phyloP scores from a whole-genome alignment of 2,329 filamentous ascomycete genomes.

The Aciculosporium take region DNA sequence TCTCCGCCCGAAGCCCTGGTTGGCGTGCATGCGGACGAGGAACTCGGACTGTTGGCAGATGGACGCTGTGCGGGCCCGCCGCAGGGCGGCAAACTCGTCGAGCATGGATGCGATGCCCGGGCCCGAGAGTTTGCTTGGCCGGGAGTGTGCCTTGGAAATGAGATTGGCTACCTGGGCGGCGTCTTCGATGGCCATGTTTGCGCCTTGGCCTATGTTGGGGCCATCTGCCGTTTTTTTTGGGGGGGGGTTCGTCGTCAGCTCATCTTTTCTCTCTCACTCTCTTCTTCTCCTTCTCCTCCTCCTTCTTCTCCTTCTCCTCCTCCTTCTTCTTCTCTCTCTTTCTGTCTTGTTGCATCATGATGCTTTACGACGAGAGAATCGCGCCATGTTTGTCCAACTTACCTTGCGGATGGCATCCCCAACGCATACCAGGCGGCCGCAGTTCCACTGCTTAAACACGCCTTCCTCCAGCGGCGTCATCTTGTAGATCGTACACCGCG shows the following conservation, averaged over 20 bases:
- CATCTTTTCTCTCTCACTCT: no score
- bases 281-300: not conserved
- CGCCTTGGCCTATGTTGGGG: constrained; percentile 11
- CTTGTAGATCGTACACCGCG: constrained; percentile 5
- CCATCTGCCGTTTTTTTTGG: no score
- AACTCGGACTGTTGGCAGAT: constrained; percentile 8
- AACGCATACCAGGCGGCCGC: constrained; percentile 17
- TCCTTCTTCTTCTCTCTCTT: no score
- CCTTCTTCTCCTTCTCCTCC: not conserved
- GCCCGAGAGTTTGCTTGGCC: not conserved
- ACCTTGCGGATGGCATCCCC: constrained; percentile 21
- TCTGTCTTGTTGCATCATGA: no score
- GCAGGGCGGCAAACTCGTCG: not conserved
- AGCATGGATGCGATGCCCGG: not conserved
- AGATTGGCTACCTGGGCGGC: constrained; percentile 8
- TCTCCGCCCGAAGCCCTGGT: constrained; percentile 4
- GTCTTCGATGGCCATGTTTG: constrained; percentile 11
- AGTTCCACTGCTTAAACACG: constrained; percentile 16
- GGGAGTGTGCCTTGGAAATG: not conserved
- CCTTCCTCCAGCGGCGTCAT: constrained; percentile 20
- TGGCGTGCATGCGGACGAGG: constrained; percentile 8
- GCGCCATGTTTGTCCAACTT: no score
- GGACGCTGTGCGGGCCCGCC: constrained; percentile 1
- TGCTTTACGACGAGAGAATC: no score
- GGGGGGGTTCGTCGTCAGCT: no score